Evolutionary conservation across 116 monocot genomes (phyloP).

Genomic region (Thalassia testudinum): DNA sequence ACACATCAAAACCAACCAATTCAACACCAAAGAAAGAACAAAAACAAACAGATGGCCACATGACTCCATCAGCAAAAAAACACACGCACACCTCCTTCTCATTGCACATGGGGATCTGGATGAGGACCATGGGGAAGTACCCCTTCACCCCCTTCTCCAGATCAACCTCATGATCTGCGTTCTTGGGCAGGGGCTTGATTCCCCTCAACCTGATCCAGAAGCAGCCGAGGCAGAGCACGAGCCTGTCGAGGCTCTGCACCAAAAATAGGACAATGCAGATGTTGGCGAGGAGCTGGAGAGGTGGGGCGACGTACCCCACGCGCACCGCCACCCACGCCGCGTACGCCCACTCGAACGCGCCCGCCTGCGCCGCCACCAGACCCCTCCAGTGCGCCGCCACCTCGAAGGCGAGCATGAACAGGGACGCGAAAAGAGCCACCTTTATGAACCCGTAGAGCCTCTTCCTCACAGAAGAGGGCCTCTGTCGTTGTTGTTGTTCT

Average conservation of each 20-base stretch:
- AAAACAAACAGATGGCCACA: neutral
- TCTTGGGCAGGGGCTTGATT: conserved; percentile 43
- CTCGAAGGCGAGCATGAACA: conserved; percentile 55
- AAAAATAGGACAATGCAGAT: conserved; percentile 75
- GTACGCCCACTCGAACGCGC: conserved; percentile 34
- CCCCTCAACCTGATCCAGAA: conserved; percentile 58
- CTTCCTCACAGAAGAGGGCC: conserved; percentile 11
- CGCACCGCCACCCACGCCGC: conserved; percentile 46
- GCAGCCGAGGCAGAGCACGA: conserved; percentile 72
- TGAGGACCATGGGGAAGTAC: conserved; percentile 78
- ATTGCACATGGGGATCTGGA: conserved; percentile 98
- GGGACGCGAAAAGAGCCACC: conserved; percentile 47
- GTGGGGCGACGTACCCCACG: conserved; percentile 54
- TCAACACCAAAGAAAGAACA: neutral
- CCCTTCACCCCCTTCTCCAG: conserved; percentile 16
- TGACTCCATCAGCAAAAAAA: neutral
- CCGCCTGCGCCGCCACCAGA: conserved; percentile 1
- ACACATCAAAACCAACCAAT: neutral
- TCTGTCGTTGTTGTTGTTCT: conserved; percentile 1
- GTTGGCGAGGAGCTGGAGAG: conserved; percentile 68
- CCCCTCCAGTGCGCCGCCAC: conserved; percentile 60
- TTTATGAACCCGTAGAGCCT: conserved; percentile 66
- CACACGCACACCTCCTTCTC: conserved; percentile 91
- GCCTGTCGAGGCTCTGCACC: conserved; percentile 68
- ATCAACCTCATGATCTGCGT: conserved; percentile 7